These are phyloP conservation scores for Boletus sp. DNA, from an alignment of 768 basidiomycete species.

Conservation along the genomic window DNA sequence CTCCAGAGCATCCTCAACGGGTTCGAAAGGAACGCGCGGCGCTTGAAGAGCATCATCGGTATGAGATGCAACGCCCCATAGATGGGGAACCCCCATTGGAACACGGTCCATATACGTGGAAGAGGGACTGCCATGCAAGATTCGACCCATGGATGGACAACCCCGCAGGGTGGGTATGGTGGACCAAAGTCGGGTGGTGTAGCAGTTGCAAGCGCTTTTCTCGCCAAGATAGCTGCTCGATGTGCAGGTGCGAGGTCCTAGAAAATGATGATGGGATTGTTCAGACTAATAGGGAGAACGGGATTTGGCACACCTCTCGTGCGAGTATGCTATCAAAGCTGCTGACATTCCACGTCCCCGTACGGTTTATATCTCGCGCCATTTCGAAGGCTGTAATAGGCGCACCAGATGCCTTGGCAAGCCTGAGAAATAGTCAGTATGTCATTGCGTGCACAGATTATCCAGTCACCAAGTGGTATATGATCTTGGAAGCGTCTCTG, in stretches of 20 bases:
- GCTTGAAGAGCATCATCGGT: constrained; percentile 81
- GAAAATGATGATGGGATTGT: constrained; percentile 5
- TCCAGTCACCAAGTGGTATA: constrained; percentile 66
- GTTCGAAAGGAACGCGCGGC: constrained; percentile 59
- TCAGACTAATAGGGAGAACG: background rate
- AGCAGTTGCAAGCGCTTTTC: constrained; percentile 38
- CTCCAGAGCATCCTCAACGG: constrained; percentile 65
- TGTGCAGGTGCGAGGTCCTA: constrained; percentile 59
- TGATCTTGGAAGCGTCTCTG: constrained; percentile 79
- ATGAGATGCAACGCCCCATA: constrained; percentile 91
- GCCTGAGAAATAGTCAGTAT: constrained; percentile 47
- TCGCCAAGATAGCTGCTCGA: constrained; percentile 42
- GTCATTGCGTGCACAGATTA: background rate
- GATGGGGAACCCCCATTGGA: constrained; percentile 78
- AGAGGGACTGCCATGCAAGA: constrained; percentile 47
- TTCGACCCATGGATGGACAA: constrained; percentile 73
- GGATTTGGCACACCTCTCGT: constrained; percentile 40
- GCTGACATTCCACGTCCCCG: constrained; percentile 52
- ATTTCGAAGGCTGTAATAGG: constrained; percentile 57
- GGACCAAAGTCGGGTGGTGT: constrained; percentile 44
- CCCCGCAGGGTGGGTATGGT: constrained; percentile 60
- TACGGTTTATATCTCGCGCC: constrained; percentile 59
- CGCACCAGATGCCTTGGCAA: constrained; percentile 64
- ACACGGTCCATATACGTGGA: constrained; percentile 72
- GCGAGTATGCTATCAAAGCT: constrained; percentile 55